These are phyloP conservation scores for Choanephora cucurbitarum DNA, from an alignment of 371 early-diverging fungal species.

Conservation along the genomic window DNA sequence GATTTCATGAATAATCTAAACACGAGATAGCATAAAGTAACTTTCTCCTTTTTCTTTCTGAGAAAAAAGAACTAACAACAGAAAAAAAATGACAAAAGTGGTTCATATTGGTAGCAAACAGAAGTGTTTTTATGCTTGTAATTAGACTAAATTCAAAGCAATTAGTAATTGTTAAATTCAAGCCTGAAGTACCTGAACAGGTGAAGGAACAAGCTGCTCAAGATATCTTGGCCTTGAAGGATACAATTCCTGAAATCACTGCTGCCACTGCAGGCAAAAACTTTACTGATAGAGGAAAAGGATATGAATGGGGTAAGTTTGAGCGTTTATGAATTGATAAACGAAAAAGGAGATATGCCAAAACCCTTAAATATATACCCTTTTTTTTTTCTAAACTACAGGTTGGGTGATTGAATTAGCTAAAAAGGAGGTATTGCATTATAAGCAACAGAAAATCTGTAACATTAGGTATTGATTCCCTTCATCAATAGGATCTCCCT, in stretches of 20 bases:
- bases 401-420: slow-evolving; percentile 52
- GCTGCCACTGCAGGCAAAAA: slow-evolving; percentile 44
- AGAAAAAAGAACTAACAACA: no score
- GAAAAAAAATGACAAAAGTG: slow-evolving; percentile 22
- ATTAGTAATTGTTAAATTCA: slow-evolving; percentile 50
- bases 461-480: neutral
- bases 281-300: slow-evolving; percentile 50
- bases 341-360: no score
- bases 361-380: no score
- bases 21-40: no score
- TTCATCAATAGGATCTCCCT: slow-evolving; percentile 31
- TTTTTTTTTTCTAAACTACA: slow-evolving; percentile 3
- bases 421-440: slow-evolving; percentile 40
- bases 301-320: slow-evolving; percentile 45
- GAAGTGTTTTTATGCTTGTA: neutral
- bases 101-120: slow-evolving; percentile 40
- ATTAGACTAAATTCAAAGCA: neutral
- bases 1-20: no score
- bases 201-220: slow-evolving; percentile 13
- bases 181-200: slow-evolving; percentile 40
- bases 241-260: slow-evolving; percentile 37
- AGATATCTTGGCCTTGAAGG: slow-evolving; percentile 38
- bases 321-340: no score
- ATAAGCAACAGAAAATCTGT: neutral
- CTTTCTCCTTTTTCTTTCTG: no score